Evolutionary conservation across 1,284 basidiomycete genomes (phyloP).

Genomic region (Leccinum subrobustum): DNA sequence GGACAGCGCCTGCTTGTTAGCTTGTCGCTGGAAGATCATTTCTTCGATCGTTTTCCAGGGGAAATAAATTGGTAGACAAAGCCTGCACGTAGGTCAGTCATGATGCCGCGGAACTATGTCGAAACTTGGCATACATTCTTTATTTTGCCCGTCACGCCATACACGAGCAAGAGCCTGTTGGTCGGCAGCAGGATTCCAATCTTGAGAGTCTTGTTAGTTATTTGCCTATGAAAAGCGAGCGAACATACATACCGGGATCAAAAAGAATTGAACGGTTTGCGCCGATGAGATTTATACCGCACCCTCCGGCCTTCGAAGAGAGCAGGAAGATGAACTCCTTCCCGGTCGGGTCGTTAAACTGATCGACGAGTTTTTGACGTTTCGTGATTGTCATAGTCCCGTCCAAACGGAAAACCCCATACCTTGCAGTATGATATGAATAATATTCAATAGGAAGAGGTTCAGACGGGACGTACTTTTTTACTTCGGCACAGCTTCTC

Average conservation of each 20-base stretch:
- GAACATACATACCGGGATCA: conserved; percentile 73
- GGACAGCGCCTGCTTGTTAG: conserved; percentile 95
- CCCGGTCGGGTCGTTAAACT: conserved; percentile 94
- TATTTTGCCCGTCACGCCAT: conserved; percentile 99
- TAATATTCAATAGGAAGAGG: neutral
- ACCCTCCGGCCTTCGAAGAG: conserved; percentile 96
- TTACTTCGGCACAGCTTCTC: conserved; percentile 84
- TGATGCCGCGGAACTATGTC: no score
- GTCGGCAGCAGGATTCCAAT: conserved; percentile 98
- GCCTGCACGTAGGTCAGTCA: no score
- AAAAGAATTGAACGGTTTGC: conserved; percentile 96
- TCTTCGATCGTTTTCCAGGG: conserved; percentile 69
- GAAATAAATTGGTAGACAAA: no score
- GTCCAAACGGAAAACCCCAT: conserved; percentile 91
- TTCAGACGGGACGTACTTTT: conserved; percentile 50
- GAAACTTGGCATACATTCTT: conserved; percentile 37
- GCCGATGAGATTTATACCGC: conserved; percentile 97
- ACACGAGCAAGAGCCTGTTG: conserved; percentile 98
- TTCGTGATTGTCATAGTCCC: conserved; percentile 94
- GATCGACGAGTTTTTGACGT: conserved; percentile 95
- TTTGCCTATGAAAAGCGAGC: neutral
- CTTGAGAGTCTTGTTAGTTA: conserved; percentile 40
- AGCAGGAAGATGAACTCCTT: conserved; percentile 96
- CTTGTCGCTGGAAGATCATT: conserved; percentile 96
- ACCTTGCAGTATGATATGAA: conserved; percentile 50